These are phyloP conservation scores for Triticum timopheevii DNA, from an alignment of 176 grass and related monocot genomes.

Conservation along the genomic window DNA sequence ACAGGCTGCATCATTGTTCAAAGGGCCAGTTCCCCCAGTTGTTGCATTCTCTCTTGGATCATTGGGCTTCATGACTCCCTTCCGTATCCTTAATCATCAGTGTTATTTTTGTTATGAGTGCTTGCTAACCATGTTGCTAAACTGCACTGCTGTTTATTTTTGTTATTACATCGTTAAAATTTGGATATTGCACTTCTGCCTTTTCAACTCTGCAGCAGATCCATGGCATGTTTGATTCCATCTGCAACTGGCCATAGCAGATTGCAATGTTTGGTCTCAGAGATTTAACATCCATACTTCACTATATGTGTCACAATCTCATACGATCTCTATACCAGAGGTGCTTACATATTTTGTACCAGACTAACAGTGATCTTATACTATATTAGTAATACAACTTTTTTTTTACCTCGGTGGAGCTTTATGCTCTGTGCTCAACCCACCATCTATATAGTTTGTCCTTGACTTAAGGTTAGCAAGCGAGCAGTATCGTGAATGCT, in stretches of 20 bases:
- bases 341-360: background rate
- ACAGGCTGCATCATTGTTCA: conserved; percentile 84
- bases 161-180: background rate
- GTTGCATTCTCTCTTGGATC: conserved; percentile 79
- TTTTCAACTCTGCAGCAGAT: background rate
- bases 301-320: background rate
- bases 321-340: background rate
- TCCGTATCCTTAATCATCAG: conserved; percentile 53
- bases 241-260: background rate
- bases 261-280: background rate
- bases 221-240: background rate
- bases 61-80: conserved; percentile 82
- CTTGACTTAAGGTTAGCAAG: conserved; percentile 61
- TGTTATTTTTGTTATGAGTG: background rate
- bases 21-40: conserved; percentile 75
- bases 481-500: conserved; percentile 66
- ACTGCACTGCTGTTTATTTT: background rate
- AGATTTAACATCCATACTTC: background rate
- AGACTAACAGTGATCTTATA: background rate
- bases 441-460: conserved; percentile 28
- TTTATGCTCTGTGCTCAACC: background rate
- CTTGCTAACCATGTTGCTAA: conserved; percentile 12
- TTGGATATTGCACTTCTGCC: conserved; percentile 2
- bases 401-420: background rate
- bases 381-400: background rate